phyloP scores from a whole-genome alignment of 2,329 filamentous ascomycete species.

The Paraconiothyrium sp. region DNA sequence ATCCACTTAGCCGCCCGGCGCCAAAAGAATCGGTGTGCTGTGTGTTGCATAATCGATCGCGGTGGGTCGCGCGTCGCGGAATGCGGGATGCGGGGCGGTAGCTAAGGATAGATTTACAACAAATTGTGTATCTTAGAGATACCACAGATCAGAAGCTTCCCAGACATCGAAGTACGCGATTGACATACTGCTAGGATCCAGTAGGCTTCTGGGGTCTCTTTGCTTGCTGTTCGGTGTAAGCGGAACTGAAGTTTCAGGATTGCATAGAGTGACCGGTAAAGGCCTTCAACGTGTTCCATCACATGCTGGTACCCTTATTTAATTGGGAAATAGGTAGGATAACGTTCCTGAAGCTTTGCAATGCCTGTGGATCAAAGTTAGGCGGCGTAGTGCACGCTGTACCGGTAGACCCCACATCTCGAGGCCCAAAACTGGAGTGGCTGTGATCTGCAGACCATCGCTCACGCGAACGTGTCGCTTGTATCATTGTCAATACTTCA shows the following conservation, averaged over 20 bases:
- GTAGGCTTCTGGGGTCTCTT: not conserved
- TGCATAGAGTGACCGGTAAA: not conserved
- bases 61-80: conserved; percentile 1
- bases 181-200: not conserved
- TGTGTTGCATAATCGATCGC: conserved; percentile 9
- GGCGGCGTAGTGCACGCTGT: not conserved
- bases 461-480: not conserved
- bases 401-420: not conserved
- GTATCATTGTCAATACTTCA: not conserved
- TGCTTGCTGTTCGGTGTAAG: not conserved
- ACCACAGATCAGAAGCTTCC: not conserved
- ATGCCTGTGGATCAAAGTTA: not conserved
- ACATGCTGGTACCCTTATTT: not conserved
- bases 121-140: not conserved
- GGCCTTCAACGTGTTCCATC: not conserved
- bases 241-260: not conserved
- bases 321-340: too few relatives aligned
- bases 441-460: not conserved
- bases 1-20: conserved; percentile 14
- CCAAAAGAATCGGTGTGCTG: conserved; percentile 11
- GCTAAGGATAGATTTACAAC: not conserved
- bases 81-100: not conserved
- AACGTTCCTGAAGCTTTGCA: not conserved
- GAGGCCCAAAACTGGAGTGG: not conserved
- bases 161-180: not conserved